Conservation (phyloP, 2,329 filamentous ascomycete species). For the Arthrobotrys pseudoclavata region DNA sequence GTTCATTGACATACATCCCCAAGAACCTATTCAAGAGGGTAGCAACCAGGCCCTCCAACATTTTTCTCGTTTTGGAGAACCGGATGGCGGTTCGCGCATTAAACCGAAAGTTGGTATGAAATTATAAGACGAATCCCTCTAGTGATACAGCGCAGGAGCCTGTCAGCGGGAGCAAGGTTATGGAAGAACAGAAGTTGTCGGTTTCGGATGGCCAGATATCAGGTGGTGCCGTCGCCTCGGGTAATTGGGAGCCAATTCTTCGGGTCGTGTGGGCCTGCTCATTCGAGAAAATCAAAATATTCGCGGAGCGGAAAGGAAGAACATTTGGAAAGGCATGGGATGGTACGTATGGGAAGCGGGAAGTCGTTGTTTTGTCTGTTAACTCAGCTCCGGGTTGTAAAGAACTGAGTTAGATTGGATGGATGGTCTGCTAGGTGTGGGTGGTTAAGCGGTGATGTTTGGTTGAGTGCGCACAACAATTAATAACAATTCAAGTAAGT, state of each 20-base stretch:
- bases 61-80: constrained; percentile 70
- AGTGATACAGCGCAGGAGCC: background rate
- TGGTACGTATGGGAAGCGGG: background rate
- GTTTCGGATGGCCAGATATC: background rate
- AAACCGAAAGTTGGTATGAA: background rate
- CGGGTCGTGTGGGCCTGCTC: background rate
- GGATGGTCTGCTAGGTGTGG: too few relatives aligned
- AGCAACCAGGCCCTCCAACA: constrained; percentile 95
- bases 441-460: constrained; percentile 2
- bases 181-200: background rate
- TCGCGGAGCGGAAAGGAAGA: background rate
- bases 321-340: background rate
- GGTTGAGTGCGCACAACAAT: too few relatives aligned
- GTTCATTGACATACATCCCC: constrained; percentile 83
- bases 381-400: too few relatives aligned
- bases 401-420: too few relatives aligned
- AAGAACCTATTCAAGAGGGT: constrained; percentile 98
- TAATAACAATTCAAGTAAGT: too few relatives aligned
- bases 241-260: constrained; percentile 4
- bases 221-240: background rate
- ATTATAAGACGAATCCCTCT: too few relatives aligned
- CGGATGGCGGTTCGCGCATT: background rate
- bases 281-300: background rate
- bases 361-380: background rate
- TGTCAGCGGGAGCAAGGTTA: background rate